phyloP scores from a whole-genome alignment of 768 basidiomycete species.

The Dictyophora rubrovolvata region DNA sequence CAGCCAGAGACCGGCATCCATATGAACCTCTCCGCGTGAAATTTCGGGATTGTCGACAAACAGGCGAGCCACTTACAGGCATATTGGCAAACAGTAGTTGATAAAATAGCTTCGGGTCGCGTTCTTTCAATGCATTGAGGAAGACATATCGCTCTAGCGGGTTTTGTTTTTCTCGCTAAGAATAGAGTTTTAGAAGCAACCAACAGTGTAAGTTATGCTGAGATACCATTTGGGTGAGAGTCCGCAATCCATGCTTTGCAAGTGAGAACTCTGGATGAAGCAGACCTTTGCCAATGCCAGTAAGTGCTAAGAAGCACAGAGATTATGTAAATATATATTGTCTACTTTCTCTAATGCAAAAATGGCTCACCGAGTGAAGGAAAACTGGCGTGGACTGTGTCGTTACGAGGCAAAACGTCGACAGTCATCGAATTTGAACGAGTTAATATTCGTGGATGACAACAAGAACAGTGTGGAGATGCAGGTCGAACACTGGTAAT shows the following conservation, averaged over 20 bases:
- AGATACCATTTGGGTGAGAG: constrained; percentile 6
- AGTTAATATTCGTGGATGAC: no score
- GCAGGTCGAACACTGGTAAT: neutral
- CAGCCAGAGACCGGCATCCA: no score
- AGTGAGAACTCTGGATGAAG: constrained; percentile 3
- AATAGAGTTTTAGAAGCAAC: neutral
- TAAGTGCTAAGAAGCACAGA: neutral
- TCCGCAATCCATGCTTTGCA: constrained; percentile 5
- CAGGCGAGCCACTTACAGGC: constrained; percentile 22
- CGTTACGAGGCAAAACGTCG: neutral
- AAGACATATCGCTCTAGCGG: constrained; percentile 4
- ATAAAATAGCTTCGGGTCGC: constrained; percentile 11
- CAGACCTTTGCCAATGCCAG: neutral
- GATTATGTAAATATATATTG: neutral
- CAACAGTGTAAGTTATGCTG: neutral
- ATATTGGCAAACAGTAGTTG: constrained; percentile 12
- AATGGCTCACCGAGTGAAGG: neutral
- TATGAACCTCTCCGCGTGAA: no score
- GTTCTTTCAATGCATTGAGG: constrained; percentile 4
- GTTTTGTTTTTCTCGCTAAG: constrained; percentile 1
- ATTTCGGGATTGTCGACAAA: no score
- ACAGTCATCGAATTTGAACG: neutral
- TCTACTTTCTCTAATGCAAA: neutral
- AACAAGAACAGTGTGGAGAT: neutral
- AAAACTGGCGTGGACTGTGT: neutral